These are phyloP conservation scores for Geranomyces michiganensis DNA, from an alignment of 192 early-diverging fungal species.

Conservation along the genomic window DNA sequence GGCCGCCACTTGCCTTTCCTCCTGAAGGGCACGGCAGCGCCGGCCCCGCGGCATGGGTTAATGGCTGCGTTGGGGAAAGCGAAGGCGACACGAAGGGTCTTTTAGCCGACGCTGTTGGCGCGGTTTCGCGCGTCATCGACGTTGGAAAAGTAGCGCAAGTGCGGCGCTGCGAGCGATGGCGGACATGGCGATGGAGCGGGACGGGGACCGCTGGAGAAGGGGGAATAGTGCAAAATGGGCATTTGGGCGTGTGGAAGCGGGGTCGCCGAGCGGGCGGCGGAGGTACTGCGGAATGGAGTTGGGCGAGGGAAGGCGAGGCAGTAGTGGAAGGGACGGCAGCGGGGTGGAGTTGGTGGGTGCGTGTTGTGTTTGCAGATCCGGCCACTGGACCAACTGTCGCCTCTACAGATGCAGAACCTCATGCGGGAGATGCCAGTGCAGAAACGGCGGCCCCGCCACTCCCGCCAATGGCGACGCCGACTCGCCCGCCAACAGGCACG, in stretches of 20 bases:
- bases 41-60: slow-evolving; percentile 17
- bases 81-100: slow-evolving; percentile 34
- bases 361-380: slow-evolving; percentile 39
- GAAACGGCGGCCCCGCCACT: background rate
- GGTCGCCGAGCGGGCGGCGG: slow-evolving; percentile 20
- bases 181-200: slow-evolving; percentile 51
- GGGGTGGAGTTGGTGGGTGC: slow-evolving; percentile 61
- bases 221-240: slow-evolving; percentile 43
- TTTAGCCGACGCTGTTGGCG: slow-evolving; percentile 35
- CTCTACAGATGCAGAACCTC: background rate
- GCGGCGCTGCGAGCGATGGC: slow-evolving; percentile 51
- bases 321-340: slow-evolving; percentile 33
- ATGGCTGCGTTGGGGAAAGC: slow-evolving; percentile 9
- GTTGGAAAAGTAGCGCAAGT: slow-evolving; percentile 46
- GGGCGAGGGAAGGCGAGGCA: background rate
- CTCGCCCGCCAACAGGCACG: slow-evolving; percentile 17
- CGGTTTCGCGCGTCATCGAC: slow-evolving; percentile 24
- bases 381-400: background rate
- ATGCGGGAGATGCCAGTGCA: background rate
- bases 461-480: slow-evolving; percentile 23
- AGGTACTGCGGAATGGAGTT: slow-evolving; percentile 13
- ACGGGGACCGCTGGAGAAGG: slow-evolving; percentile 32
- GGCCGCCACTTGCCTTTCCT: slow-evolving; percentile 57
- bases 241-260: slow-evolving; percentile 34
- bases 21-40: slow-evolving; percentile 10